Conservation (phyloP, 345 rosid genomes). For the Pugionium dolabratum region DNA sequence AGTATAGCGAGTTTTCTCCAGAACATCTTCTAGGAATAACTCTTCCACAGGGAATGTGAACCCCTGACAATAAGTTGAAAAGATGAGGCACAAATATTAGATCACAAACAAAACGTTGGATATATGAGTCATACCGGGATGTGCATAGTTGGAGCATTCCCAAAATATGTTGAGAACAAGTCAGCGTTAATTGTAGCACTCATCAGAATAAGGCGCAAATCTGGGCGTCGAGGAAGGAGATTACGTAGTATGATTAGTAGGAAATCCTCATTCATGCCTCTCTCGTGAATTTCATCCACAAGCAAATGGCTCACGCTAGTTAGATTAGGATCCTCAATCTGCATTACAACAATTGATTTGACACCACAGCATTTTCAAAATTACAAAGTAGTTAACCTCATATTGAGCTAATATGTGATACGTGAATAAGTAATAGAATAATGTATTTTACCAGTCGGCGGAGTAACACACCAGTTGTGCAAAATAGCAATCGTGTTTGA, state of each 20-base stretch:
- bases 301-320: conserved; percentile 85
- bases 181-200: conserved; percentile 96
- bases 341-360: conserved; percentile 39
- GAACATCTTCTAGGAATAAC: conserved; percentile 81
- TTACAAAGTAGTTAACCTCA: conserved; percentile 16
- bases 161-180: conserved; percentile 85
- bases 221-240: conserved; percentile 90
- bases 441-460: conserved; percentile 63
- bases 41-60: conserved; percentile 87
- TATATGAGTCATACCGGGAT: conserved; percentile 62
- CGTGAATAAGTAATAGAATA: conserved; percentile 12
- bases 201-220: conserved; percentile 82
- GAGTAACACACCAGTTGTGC: conserved; percentile 96
- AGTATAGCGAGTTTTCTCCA: conserved; percentile 70
- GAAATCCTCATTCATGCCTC: conserved; percentile 98
- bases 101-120: conserved; percentile 8
- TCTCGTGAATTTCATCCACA: conserved; percentile 97
- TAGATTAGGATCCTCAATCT: conserved; percentile 85
- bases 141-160: conserved; percentile 72
- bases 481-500: conserved; percentile 81
- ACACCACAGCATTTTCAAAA: conserved; percentile 14
- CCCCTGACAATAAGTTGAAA: conserved; percentile 54
- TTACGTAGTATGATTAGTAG: conserved; percentile 81
- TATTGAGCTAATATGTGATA: conserved; percentile 7
- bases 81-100: conserved; percentile 12